Evolutionary conservation across 1,139 yeast species (phyloP), one percentile per base, ranked within the genome.

Genomic region (Zhuliangozyma parablackwelliae): DNA sequence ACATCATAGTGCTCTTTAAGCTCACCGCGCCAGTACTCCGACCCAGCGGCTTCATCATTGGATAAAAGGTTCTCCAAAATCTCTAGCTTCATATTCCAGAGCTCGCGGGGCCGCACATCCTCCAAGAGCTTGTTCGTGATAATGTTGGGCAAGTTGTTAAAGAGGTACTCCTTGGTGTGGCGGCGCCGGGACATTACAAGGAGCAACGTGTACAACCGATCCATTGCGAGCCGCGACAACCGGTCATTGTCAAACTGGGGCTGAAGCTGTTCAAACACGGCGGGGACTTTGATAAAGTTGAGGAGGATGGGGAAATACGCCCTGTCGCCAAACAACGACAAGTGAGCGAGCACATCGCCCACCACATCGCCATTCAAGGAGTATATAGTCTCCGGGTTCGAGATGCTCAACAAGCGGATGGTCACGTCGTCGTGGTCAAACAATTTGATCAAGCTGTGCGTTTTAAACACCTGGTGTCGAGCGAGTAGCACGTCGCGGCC

Each of bases 241-340:
- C 43, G 42, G 1, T 44, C 42, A 6, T 51, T 42, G 10, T 51
- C 45, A 27, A 66, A 46, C 27, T 39, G 36, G 20, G 29, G 37
- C 9, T 48, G 50, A 4, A 65, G 38, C 21, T 37, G 34, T 2
- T 35, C 29, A 38, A 67, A 66, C 6, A 56, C 36, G 0, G 34
- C 27, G 10, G 48, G 35, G 7, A 50, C 50, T 6, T 47, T 51
- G 6, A 63, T 45, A 21, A 63, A 39, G 37, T 65, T 64, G 30
- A 65, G 45, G 3, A 67, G 45, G 13, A 65, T 56, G 1, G 59
- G 48, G 32, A 65, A 59, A 40, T 54, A 63, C 39, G 45, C 49
- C 25, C 52, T 41, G 38, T 48, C 50, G 30, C 38, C 30, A 25
- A 49, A 50, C 26, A 60, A 42, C 4, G 63, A 49, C 21, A 50